Conservation (phyloP, 169 alveolate genomes). For the Theileria luwenshuni region DNA sequence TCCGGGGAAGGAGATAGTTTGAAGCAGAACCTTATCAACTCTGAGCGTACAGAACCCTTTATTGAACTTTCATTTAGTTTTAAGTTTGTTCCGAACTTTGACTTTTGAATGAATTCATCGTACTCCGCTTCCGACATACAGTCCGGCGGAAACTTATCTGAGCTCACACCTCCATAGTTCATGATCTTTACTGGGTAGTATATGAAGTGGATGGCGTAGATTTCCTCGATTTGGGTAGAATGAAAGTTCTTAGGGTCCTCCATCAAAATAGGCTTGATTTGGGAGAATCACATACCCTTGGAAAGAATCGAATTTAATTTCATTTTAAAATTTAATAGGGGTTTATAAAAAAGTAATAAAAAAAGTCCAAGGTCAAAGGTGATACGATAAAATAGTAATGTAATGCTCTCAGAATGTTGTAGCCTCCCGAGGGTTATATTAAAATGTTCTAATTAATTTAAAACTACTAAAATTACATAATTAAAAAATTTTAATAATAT, state of each 20-base stretch:
- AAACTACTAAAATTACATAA: too few relatives aligned
- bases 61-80: constrained; percentile 23
- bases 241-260: constrained; percentile 4
- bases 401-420: too few relatives aligned
- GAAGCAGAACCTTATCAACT: constrained; percentile 47
- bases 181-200: constrained; percentile 56
- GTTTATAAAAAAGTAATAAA: too few relatives aligned
- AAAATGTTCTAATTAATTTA: too few relatives aligned
- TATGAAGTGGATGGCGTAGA: constrained; percentile 59
- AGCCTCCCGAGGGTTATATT: too few relatives aligned
- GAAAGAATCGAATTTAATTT: too few relatives aligned
- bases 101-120: background rate
- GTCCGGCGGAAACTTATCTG: constrained; percentile 42
- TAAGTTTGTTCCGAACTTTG: constrained; percentile 32
- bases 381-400: too few relatives aligned
- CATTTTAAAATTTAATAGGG: too few relatives aligned
- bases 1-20: constrained; percentile 33
- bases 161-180: constrained; percentile 22
- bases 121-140: constrained; percentile 45
- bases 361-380: too few relatives aligned
- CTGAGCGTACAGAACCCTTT: constrained; percentile 19
- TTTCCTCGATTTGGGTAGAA: constrained; percentile 56
- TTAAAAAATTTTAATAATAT: too few relatives aligned
- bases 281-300: background rate
- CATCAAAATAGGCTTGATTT: background rate